Conservation (phyloP, 345 rosid species). For the Microcos paniculata region DNA sequence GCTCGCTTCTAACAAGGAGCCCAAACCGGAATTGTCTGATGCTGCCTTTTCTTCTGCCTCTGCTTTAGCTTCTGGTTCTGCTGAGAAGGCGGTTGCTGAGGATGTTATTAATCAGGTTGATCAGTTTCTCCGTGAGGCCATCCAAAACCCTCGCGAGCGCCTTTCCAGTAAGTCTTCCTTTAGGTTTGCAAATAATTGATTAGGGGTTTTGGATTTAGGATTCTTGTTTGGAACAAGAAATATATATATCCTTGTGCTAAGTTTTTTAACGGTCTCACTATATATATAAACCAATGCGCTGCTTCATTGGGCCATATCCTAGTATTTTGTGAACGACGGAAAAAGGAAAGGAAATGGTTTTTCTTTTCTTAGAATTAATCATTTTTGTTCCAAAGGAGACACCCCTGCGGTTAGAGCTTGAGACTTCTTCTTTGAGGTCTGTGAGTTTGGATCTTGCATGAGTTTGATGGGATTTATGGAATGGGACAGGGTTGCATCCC, state of each 20-base stretch:
- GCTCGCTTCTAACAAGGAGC: constrained; percentile 37
- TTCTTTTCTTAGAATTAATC: not conserved
- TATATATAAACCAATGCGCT: not conserved
- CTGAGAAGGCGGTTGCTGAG: constrained; percentile 30
- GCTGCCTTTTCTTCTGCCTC: constrained; percentile 19
- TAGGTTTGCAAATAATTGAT: not conserved
- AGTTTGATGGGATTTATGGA: too few species aligned
- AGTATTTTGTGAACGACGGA: not conserved
- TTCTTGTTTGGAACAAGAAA: not conserved
- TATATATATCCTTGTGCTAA: not conserved
- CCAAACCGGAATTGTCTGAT: constrained; percentile 18
- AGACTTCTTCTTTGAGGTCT: too few species aligned
- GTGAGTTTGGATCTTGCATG: too few species aligned
- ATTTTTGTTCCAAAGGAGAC: too few species aligned
- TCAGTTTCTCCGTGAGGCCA: constrained; percentile 75
- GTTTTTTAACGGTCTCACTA: not conserved
- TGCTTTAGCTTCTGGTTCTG: constrained; percentile 11
- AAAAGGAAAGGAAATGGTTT: not conserved
- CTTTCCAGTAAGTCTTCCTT: constrained; percentile 48
- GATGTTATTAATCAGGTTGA: constrained; percentile 57
- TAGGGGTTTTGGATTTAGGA: not conserved
- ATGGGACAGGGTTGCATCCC: too few species aligned
- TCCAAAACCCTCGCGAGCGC: constrained; percentile 79
- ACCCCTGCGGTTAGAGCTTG: too few species aligned
- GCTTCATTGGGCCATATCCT: not conserved